Percentiles rank a stretch among this genome's conserved stretches.
Evolutionary conservation across 2,329 filamentous ascomycete genomes (phyloP).

Genomic region (Aspergillus hiratsukae): DNA sequence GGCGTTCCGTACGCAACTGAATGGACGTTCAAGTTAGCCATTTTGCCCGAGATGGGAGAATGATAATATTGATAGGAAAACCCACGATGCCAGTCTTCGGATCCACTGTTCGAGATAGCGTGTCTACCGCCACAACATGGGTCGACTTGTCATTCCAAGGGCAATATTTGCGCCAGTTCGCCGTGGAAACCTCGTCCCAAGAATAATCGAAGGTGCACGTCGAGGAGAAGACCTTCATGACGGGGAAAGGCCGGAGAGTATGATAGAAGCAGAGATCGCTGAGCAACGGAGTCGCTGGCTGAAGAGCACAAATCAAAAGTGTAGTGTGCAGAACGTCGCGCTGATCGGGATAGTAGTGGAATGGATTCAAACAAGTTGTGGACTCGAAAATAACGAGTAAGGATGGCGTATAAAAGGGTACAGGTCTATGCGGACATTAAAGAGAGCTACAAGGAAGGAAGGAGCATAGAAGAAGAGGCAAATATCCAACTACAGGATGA

Average conservation of each 20-base stretch:
- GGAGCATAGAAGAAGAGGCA: neutral
- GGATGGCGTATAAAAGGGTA: neutral
- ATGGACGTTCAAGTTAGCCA: constrained; percentile 9
- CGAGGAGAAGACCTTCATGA: constrained; percentile 95
- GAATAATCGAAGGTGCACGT: constrained; percentile 91
- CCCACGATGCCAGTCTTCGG: constrained; percentile 62
- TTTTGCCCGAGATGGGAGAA: neutral
- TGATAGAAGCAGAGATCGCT: neutral
- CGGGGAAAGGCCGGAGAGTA: constrained; percentile 15
- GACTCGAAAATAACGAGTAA: neutral
- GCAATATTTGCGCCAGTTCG: constrained; percentile 98
- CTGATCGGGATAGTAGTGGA: neutral
- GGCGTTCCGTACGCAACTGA: constrained; percentile 66
- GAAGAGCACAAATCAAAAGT: neutral
- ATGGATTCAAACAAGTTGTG: neutral
- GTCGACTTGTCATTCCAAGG: constrained; percentile 99
- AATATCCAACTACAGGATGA: constrained; percentile 8
- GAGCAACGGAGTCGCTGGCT: neutral
- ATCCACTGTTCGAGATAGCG: constrained; percentile 68
- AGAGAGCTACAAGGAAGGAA: neutral
- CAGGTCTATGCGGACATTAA: neutral
- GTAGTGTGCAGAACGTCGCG: neutral
- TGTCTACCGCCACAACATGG: constrained; percentile 94
- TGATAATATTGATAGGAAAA: constrained; percentile 14
- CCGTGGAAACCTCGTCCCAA: constrained; percentile 95